These are phyloP conservation scores for Scenedesmus sp. DNA, from an alignment of 163 green algal species.

Conservation along the genomic window DNA sequence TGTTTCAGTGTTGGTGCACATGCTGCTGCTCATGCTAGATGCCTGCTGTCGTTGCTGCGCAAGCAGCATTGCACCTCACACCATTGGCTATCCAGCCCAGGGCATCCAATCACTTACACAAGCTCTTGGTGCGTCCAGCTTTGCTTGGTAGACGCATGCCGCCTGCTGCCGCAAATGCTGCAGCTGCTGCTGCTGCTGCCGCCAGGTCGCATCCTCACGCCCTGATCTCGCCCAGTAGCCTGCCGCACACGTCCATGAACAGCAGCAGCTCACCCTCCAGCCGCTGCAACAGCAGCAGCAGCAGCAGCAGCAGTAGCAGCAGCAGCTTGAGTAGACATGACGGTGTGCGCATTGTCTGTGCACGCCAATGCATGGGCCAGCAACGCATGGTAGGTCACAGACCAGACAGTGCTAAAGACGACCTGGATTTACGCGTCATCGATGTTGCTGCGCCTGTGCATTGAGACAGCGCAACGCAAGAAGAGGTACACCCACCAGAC, in stretches of 20 bases:
- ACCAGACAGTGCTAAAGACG: too few relatives aligned
- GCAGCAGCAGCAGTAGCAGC: neutral
- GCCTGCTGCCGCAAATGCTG: neutral
- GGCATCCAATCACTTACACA: too few relatives aligned
- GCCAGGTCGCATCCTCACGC: neutral
- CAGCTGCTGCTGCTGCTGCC: neutral
- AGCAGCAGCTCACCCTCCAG: slow-evolving; percentile 77
- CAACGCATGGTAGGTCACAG: too few relatives aligned
- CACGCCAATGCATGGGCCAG: too few relatives aligned
- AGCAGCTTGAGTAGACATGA: neutral
- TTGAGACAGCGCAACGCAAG: neutral
- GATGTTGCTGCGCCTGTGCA: too few relatives aligned
- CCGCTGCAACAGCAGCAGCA: slow-evolving; percentile 19
- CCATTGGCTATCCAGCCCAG: too few relatives aligned
- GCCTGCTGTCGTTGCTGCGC: too few relatives aligned
- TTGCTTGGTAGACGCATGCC: neutral
- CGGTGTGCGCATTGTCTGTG: neutral
- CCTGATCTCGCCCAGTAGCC: slow-evolving; percentile 69
- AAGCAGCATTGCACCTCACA: too few relatives aligned
- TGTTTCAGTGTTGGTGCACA: too few relatives aligned
- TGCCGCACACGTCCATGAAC: slow-evolving; percentile 84
- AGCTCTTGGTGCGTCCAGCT: too few relatives aligned
- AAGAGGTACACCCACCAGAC: neutral
- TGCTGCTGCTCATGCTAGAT: too few relatives aligned
- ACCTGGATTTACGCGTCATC: too few relatives aligned